phyloP scores from a whole-genome alignment of 2,329 filamentous ascomycete genomes.

The Drechslerella stenobrocha region DNA sequence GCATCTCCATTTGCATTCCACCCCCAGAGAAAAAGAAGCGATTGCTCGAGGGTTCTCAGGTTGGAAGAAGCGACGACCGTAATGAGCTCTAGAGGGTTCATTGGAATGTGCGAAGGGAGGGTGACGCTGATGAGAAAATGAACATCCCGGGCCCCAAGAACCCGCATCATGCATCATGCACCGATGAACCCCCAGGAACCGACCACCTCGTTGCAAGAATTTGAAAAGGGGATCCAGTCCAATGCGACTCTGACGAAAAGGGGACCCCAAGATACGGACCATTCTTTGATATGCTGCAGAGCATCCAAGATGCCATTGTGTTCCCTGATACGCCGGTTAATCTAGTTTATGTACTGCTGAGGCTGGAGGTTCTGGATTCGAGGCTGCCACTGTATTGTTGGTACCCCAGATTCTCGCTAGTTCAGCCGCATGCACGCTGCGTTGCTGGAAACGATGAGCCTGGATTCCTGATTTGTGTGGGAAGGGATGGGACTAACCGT shows the following conservation, averaged over 20 bases:
- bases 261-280: too few relatives aligned
- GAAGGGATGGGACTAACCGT: too few relatives aligned
- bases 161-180: constrained; percentile 5
- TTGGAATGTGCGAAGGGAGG: not conserved
- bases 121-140: not conserved
- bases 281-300: too few relatives aligned
- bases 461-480: not conserved
- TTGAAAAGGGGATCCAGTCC: not conserved
- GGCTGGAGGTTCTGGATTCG: too few relatives aligned
- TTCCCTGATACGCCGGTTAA: too few relatives aligned
- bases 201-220: not conserved
- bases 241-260: not conserved
- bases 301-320: too few relatives aligned
- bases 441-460: not conserved
- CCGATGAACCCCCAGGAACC: not conserved
- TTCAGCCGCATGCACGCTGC: constrained; percentile 3
- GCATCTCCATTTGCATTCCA: too few relatives aligned
- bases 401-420: constrained; percentile 7
- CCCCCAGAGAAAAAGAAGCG: too few relatives aligned
- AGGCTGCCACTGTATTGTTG: not conserved
- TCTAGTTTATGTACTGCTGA: too few relatives aligned
- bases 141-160: not conserved
- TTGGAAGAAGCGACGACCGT: too few relatives aligned
- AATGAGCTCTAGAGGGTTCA: not conserved
- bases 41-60: too few relatives aligned